These are phyloP conservation scores for Claviceps spartinae DNA, from an alignment of 2,329 filamentous ascomycete genomes.

Conservation along the genomic window DNA sequence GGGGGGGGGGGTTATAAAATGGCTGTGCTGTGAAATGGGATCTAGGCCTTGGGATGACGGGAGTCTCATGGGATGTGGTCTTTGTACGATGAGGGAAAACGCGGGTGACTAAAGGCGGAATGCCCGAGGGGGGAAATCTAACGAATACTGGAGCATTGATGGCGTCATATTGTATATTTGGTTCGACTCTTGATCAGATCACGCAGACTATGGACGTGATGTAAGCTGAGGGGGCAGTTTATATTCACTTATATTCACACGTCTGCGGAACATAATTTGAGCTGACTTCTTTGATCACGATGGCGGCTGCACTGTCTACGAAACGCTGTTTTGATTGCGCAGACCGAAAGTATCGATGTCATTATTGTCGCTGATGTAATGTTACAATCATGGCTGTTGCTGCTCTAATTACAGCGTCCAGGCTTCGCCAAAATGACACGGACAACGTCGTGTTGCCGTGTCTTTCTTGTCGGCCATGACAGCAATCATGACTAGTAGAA, in stretches of 20 bases:
- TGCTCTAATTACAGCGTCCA: background rate
- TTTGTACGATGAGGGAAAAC: slow-evolving; percentile 1
- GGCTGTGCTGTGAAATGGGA: background rate
- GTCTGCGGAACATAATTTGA: background rate
- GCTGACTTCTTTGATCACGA: slow-evolving; percentile 1
- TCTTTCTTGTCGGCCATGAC: too few relatives aligned
- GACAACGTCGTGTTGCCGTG: background rate
- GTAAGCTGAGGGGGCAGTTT: background rate
- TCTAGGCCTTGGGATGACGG: background rate
- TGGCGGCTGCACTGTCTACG: background rate
- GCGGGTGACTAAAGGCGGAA: background rate
- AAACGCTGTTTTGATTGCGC: background rate
- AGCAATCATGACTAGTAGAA: background rate
- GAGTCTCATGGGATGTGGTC: background rate
- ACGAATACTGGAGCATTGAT: background rate
- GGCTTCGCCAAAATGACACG: background rate
- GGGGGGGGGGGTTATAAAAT: background rate
- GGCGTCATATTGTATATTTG: slow-evolving; percentile 1
- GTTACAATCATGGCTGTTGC: background rate
- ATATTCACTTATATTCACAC: background rate
- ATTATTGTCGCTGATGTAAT: background rate
- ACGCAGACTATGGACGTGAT: background rate
- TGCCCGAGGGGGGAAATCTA: background rate
- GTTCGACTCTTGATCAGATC: background rate
- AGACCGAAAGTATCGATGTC: background rate